Evolutionary conservation across 2,329 filamentous ascomycete genomes (phyloP).

Genomic region (Monilinia aucupariae): DNA sequence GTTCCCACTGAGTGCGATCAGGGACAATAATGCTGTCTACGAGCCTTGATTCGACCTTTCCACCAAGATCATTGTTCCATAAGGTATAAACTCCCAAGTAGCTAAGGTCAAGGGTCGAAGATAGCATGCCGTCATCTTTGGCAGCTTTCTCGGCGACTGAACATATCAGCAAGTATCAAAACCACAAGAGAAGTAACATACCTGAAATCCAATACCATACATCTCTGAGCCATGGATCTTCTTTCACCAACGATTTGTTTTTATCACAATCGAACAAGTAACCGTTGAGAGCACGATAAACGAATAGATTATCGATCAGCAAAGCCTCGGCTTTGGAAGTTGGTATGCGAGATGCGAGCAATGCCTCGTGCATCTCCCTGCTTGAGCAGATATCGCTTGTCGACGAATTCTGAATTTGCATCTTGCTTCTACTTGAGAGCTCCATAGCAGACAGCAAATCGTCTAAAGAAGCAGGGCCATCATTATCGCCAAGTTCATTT

Average conservation of each 20-base stretch:
- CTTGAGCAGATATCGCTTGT: slow-evolving; percentile 40
- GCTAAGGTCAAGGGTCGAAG: slow-evolving; percentile 63
- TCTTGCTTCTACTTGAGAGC: slow-evolving; percentile 5
- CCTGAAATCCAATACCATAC: slow-evolving; percentile 73
- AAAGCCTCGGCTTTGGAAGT: slow-evolving; percentile 21
- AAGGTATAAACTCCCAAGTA: slow-evolving; percentile 70
- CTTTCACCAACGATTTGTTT: slow-evolving; percentile 62
- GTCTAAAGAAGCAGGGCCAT: slow-evolving; percentile 10
- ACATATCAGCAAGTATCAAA: slow-evolving; percentile 7
- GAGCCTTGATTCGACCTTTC: slow-evolving; percentile 45
- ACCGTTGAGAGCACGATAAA: slow-evolving; percentile 54
- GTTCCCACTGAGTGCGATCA: slow-evolving; percentile 52
- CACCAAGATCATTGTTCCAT: slow-evolving; percentile 65
- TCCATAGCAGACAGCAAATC: slow-evolving; percentile 21
- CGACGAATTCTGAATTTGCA: not conserved
- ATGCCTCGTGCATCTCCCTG: slow-evolving; percentile 50
- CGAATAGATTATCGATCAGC: slow-evolving; percentile 47
- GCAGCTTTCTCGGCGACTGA: slow-evolving; percentile 59
- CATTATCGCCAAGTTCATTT: not conserved
- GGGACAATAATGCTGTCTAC: slow-evolving; percentile 40
- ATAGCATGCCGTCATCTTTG: slow-evolving; percentile 63
- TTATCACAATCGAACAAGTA: slow-evolving; percentile 59
- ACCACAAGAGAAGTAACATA: slow-evolving; percentile 37
- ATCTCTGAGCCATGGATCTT: slow-evolving; percentile 70
- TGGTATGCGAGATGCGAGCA: slow-evolving; percentile 41